Base-by-base conservation (phyloP, 192 early-diverging fungal species). In the Coemansia sp. region DNA sequence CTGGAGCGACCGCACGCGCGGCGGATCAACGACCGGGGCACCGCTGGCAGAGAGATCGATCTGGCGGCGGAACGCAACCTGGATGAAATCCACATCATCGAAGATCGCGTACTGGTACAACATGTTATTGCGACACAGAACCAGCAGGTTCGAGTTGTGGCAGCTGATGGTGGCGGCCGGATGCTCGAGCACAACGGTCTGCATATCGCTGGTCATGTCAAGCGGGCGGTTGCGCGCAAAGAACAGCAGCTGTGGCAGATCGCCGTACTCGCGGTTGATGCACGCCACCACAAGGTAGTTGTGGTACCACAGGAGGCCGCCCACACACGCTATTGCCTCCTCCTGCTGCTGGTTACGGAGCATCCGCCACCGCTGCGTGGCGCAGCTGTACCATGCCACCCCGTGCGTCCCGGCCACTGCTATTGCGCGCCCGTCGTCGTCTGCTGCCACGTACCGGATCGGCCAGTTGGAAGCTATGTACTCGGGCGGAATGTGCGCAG, bases 331-430 rank as follows among this genome's bases (percentile, higher is more conserved):
- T 0, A 76, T 21, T 8, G 66, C 26, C 15, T 42, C 57, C 63
- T 85, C 85, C 67, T 87, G 84, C 61, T 83, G 82, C 74, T 92
- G 91, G 71, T 92, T 95, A 8, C 94, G 93, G 86, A 95, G 93
- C 42, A 98, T 62, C 65, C 94, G 95, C 96, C 96, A 98, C 66
- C 88, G 73, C 32, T 87, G 85, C 4, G 90, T 88, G 3, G 72
- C 67, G 16, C 86, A 69, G 73, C 87, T 93, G 63, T 92, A 93
- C 65, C 91, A 89, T 4, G 92, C 90, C 51, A 98, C 70, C 10
- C 96, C 96, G 15, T 87, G 88, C 56, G 74, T 83, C 1, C 96
- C 96, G 10, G 96, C 93, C 62, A 97, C 88, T 0, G 94, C 96
- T 37, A 96, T 77, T 64, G 85, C 90, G 19, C 83, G 81, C 11